A percentile compares a stretch with the other conserved stretches of the same genome.
Evolutionary conservation across 2,329 filamentous ascomycete species (phyloP).

Genomic region (Calonectria henricotiae): DNA sequence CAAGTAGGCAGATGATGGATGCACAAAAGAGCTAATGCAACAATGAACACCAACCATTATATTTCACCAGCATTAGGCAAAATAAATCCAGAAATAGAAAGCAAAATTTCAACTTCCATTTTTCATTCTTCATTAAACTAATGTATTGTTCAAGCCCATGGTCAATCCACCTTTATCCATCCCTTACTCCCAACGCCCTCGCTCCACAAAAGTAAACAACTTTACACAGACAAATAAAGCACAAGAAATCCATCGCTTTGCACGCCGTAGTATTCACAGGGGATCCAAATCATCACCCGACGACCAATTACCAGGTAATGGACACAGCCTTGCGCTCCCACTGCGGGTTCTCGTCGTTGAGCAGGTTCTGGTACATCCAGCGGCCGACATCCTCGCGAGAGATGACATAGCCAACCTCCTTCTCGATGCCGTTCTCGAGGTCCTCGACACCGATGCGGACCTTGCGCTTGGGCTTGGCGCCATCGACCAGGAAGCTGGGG

Average conservation of each 20-base stretch:
- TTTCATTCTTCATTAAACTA: not conserved
- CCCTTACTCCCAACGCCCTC: constrained; percentile 11
- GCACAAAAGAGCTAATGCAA: not conserved
- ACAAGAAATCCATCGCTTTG: not conserved
- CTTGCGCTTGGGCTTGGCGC: constrained; percentile 43
- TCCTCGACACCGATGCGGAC: constrained; percentile 58
- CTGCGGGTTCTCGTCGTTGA: constrained; percentile 43
- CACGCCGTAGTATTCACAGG: not conserved
- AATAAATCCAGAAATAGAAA: not conserved
- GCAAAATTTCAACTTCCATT: not conserved
- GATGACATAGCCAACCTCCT: constrained; percentile 62
- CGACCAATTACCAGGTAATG: constrained; percentile 50
- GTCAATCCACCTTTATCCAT: not conserved
- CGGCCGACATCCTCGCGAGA: constrained; percentile 61
- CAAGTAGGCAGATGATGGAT: not conserved
- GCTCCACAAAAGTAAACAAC: constrained; percentile 1
- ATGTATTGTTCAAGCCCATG: not conserved
- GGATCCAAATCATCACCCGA: not conserved
- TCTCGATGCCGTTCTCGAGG: constrained; percentile 53
- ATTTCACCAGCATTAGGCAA: too few species aligned
- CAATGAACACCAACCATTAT: not conserved
- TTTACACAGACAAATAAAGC: not conserved
- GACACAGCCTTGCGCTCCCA: constrained; percentile 54
- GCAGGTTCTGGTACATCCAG: constrained; percentile 61
- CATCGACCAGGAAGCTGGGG: constrained; percentile 57